Evolutionary conservation across 2,329 filamentous ascomycete genomes (phyloP), one percentile per base, ranked within the genome.

Genomic region (Leptographium wingfieldii): DNA sequence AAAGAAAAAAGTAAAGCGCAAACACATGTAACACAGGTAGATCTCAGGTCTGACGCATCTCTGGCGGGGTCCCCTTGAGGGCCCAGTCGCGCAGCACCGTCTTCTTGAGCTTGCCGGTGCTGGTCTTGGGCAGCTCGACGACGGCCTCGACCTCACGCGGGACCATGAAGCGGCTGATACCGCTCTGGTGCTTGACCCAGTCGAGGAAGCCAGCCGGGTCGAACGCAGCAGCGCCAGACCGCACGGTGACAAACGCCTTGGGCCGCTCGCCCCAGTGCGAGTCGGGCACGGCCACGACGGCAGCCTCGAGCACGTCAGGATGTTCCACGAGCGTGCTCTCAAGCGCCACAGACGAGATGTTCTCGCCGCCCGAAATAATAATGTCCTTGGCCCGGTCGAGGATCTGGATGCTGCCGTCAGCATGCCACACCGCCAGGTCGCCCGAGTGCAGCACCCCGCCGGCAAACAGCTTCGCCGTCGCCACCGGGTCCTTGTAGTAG

Each of bases 281-380:
- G 71, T 97, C 92, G 0, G 86, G 79, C 0, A 97, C 86, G 1
- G 89, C 88, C 5, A 96, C 90, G 38, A 96, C 92, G 46, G 90
- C 94, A 1, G 87, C 92, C 75, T 99, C 94, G 29, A 99, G 82
- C 46, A 99, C 83, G 65, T 90, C 84, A 0, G 92, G 90, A 70
- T 99, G 94, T 56, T 90, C 86, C 6, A 87, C 87, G 1, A 99
- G 80, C 85, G 95, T 90, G 62, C 86, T 84, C 73, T 99, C 94
- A 3, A 99, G 80, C 0, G 94, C 91, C 1, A 99, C 87, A 0
- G 89, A 95, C 3, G 90, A 95, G 63, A 99, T 97, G 71, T 99
- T 99, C 73, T 99, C 94, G 60, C 94, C 94, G 89, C 88, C 89
- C 58, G 89, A 95, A 64, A 99, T 99, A 68, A 99, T 99, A 58